phyloP scores from a whole-genome alignment of 352 stramenopile species.

The Halophytophthora polymorphica region DNA sequence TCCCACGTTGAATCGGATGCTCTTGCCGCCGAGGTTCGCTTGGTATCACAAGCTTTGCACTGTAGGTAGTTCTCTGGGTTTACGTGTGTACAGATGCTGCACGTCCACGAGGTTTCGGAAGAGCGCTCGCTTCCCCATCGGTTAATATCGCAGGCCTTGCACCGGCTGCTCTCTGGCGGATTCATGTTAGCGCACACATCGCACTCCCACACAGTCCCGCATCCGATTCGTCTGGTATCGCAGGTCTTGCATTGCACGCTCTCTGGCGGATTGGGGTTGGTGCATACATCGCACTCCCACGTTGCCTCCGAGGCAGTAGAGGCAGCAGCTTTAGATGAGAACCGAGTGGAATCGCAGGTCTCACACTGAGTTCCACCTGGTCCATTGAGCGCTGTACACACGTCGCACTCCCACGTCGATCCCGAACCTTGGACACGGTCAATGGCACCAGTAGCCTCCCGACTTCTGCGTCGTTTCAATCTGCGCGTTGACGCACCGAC shows the following conservation, averaged over 20 bases:
- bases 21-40: background rate
- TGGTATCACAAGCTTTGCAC: slow-evolving; percentile 20
- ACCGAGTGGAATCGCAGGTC: too few relatives aligned
- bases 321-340: background rate
- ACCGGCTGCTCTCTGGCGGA: slow-evolving; percentile 11
- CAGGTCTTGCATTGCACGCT: slow-evolving; percentile 17
- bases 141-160: slow-evolving; percentile 20
- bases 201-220: slow-evolving; percentile 11
- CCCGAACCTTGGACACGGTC: too few relatives aligned
- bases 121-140: slow-evolving; percentile 4
- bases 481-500: slow-evolving; percentile 8
- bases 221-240: slow-evolving; percentile 11
- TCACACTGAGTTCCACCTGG: too few relatives aligned
- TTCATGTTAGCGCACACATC: slow-evolving; percentile 29
- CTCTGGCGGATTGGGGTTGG: slow-evolving; percentile 16
- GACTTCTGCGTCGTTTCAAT: slow-evolving; percentile 5
- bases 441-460: too few relatives aligned
- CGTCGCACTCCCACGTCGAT: slow-evolving; percentile 1
- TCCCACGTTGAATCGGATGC: slow-evolving; percentile 18
- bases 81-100: slow-evolving; percentile 25
- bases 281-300: slow-evolving; percentile 26
- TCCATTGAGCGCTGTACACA: background rate
- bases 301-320: background rate
- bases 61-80: slow-evolving; percentile 13
- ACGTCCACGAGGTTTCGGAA: slow-evolving; percentile 21